Conservation (phyloP, 1,284 basidiomycete genomes). For the Amylostereum chailletii region DNA sequence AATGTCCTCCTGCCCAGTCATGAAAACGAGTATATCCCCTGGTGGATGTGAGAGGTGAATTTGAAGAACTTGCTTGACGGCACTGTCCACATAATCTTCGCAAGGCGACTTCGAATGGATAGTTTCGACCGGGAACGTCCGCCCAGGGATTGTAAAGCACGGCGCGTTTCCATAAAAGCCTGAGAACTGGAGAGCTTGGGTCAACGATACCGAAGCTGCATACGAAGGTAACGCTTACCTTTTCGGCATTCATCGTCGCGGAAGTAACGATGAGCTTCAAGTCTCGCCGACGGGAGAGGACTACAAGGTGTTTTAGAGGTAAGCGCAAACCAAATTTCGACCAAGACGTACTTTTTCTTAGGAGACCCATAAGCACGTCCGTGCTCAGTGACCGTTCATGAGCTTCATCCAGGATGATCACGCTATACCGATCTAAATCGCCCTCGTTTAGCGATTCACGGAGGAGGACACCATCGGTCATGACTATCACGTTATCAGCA, state of each 20-base stretch:
- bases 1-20: constrained; percentile 99
- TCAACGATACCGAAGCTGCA: constrained; percentile 1
- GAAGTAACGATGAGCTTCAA: constrained; percentile 96
- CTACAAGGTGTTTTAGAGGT: constrained; percentile 31
- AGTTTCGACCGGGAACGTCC: constrained; percentile 97
- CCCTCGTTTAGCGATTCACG: constrained; percentile 95
- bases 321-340: not conserved
- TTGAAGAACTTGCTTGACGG: constrained; percentile 95
- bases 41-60: constrained; percentile 92
- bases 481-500: constrained; percentile 45
- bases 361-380: constrained; percentile 93
- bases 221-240: constrained; percentile 41
- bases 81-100: constrained; percentile 97
- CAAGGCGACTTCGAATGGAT: constrained; percentile 96
- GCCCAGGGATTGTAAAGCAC: constrained; percentile 93
- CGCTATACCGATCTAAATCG: constrained; percentile 90
- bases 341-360: constrained; percentile 73
- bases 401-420: constrained; percentile 95
- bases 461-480: constrained; percentile 96
- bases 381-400: constrained; percentile 95
- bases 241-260: constrained; percentile 98
- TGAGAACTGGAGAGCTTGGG: constrained; percentile 59
- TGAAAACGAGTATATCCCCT: constrained; percentile 97
- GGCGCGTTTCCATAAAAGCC: constrained; percentile 93
- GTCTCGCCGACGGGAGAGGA: constrained; percentile 85